phyloP scores from a whole-genome alignment of 106 monocot species.

The Platanthera guangdongensis region DNA sequence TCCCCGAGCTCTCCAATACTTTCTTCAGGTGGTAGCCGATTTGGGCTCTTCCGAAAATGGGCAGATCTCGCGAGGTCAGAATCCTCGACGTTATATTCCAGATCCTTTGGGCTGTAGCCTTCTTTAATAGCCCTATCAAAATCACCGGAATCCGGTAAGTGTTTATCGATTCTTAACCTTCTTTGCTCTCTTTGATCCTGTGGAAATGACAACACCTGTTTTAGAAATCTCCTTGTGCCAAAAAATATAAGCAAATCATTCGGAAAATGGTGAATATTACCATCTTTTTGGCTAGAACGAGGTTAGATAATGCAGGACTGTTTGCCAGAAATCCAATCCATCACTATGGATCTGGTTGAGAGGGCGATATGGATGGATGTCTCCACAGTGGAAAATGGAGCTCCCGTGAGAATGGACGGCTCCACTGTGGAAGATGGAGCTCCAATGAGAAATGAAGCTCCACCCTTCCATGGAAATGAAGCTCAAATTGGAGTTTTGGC shows the following conservation, averaged over 20 bases:
- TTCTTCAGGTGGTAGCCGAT: no score
- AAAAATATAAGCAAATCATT: neutral
- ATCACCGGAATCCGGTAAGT: conserved; percentile 4
- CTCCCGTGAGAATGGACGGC: no score
- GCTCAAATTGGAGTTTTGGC: no score
- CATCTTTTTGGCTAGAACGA: neutral
- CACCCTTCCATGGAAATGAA: no score
- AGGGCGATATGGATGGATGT: no score
- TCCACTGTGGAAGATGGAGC: no score
- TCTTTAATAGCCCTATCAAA: neutral
- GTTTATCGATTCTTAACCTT: neutral
- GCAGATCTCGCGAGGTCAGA: neutral
- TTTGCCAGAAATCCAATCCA: neutral
- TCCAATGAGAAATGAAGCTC: no score
- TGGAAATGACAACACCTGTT: neutral
- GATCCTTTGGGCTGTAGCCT: neutral
- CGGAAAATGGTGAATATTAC: neutral
- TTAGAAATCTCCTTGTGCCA: neutral
- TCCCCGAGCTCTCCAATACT: no score
- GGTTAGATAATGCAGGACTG: neutral
- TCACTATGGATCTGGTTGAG: neutral
- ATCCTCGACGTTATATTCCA: neutral
- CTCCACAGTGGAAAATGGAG: no score
- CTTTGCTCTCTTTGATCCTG: neutral
- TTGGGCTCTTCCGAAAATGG: no score